These are phyloP conservation scores for Millerozyma miso DNA, from an alignment of 805 yeast genomes.

Conservation along the genomic window DNA sequence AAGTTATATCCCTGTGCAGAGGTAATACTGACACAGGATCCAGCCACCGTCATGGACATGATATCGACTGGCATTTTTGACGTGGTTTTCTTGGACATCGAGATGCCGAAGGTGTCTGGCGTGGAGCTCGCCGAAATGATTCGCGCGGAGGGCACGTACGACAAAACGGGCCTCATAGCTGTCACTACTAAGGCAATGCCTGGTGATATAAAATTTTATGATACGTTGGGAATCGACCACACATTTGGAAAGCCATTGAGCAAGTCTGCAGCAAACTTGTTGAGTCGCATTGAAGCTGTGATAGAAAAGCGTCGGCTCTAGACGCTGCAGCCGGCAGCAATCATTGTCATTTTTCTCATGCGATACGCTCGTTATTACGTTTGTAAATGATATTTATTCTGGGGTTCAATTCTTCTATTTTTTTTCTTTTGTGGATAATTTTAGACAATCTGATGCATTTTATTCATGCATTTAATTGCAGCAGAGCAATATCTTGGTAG, in stretches of 20 bases:
- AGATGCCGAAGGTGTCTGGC: slow-evolving; percentile 42
- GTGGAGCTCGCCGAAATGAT: slow-evolving; percentile 29
- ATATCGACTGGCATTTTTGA: slow-evolving; percentile 19
- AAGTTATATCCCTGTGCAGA: slow-evolving; percentile 31
- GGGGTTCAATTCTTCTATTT: too few relatives aligned
- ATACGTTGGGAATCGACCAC: slow-evolving; percentile 34
- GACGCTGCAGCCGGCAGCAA: too few relatives aligned
- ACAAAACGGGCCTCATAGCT: slow-evolving; percentile 32
- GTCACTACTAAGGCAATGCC: slow-evolving; percentile 33
- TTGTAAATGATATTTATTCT: too few relatives aligned
- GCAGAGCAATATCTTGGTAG: too few relatives aligned
- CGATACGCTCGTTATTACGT: too few relatives aligned
- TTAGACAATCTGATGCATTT: too few relatives aligned
- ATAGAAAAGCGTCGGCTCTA: not conserved
- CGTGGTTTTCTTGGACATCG: slow-evolving; percentile 39
- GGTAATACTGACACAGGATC: slow-evolving; percentile 26
- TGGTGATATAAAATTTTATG: slow-evolving; percentile 26
- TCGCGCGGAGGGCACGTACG: slow-evolving; percentile 10
- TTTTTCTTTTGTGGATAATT: too few relatives aligned
- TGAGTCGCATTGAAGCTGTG: not conserved
- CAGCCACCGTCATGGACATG: slow-evolving; percentile 21
- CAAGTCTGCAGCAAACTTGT: slow-evolving; percentile 7
- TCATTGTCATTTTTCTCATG: too few relatives aligned
- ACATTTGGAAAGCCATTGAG: slow-evolving; percentile 40
- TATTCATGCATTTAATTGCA: too few relatives aligned